Evolutionary conservation across 2,329 filamentous ascomycete genomes (phyloP).

Genomic region (Escovopsis sp.): DNA sequence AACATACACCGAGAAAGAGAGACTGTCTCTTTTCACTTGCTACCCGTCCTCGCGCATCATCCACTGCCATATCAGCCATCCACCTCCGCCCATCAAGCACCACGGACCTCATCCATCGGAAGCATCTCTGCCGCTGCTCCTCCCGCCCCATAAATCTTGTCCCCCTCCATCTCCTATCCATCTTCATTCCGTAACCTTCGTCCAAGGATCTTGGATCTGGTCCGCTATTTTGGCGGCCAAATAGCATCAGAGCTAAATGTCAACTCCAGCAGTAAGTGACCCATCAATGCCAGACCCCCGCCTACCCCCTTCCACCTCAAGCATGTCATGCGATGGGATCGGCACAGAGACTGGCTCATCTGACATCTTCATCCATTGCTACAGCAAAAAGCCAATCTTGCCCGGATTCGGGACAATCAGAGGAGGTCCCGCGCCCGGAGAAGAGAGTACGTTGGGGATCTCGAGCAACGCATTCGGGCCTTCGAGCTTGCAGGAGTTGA

Average conservation of each 20-base stretch:
- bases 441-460: constrained; percentile 57
- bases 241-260: constrained; percentile 9
- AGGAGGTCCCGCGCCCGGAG: constrained; percentile 57
- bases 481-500: constrained; percentile 52
- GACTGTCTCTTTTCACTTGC: too few species aligned
- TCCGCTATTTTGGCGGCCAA: constrained; percentile 6
- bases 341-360: constrained; percentile 2
- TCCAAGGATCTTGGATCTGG: constrained; percentile 4
- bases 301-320: constrained; percentile 5
- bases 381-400: constrained; percentile 25
- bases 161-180: background rate
- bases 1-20: too few species aligned
- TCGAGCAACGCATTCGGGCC: constrained; percentile 44
- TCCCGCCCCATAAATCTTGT: background rate
- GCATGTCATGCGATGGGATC: too few species aligned
- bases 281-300: constrained; percentile 2
- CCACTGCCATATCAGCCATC: background rate
- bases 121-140: too few species aligned
- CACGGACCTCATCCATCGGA: too few species aligned
- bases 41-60: too few species aligned
- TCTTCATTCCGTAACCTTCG: constrained; percentile 2
- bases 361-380: constrained; percentile 4
- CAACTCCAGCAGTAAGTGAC: constrained; percentile 10
- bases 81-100: too few species aligned
- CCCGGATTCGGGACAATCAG: constrained; percentile 61